Percentiles rank a stretch among this genome's conserved stretches.
These are phyloP conservation scores for Ogataea hybrid DNA, from an alignment of 1,139 yeast species.

Conservation along the genomic window DNA sequence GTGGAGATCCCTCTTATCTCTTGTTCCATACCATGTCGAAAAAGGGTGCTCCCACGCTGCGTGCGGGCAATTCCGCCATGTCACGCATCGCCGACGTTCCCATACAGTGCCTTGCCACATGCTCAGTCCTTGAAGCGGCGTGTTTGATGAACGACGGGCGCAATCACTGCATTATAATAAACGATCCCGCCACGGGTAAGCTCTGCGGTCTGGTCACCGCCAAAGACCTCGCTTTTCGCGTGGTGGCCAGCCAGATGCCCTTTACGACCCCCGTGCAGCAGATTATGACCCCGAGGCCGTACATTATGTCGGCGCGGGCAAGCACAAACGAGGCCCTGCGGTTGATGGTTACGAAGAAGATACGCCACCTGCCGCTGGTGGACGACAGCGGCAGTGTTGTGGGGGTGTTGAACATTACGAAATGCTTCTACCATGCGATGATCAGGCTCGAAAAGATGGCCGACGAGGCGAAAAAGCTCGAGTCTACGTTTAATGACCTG, in stretches of 20 bases:
- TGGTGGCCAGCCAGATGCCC: slow-evolving; percentile 30
- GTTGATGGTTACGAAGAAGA: slow-evolving; percentile 37
- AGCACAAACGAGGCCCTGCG: slow-evolving; percentile 39
- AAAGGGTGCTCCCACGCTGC: slow-evolving; percentile 6
- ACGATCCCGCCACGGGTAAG: slow-evolving; percentile 43
- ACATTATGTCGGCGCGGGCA: slow-evolving; percentile 32
- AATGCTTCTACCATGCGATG: slow-evolving; percentile 43
- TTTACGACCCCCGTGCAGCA: slow-evolving; percentile 29
- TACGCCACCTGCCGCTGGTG: slow-evolving; percentile 39
- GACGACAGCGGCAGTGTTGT: slow-evolving; percentile 33
- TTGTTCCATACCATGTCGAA: slow-evolving; percentile 8
- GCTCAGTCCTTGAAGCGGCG: slow-evolving; percentile 49
- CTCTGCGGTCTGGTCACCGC: slow-evolving; percentile 77
- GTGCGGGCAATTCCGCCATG: slow-evolving; percentile 11
- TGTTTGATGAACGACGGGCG: slow-evolving; percentile 54
- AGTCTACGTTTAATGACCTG: slow-evolving; percentile 35
- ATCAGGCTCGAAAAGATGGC: slow-evolving; percentile 37
- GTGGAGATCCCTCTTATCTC: background rate
- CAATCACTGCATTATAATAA: slow-evolving; percentile 52
- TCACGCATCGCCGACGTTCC: slow-evolving; percentile 45
- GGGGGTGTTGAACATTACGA: slow-evolving; percentile 41
- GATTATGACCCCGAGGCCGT: slow-evolving; percentile 38
- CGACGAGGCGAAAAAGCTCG: slow-evolving; percentile 34
- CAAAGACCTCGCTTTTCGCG: slow-evolving; percentile 69
- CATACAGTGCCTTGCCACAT: slow-evolving; percentile 43